Base-by-base conservation (phyloP, 2,329 filamentous ascomycete species). In the Claviceps digitariae region DNA sequence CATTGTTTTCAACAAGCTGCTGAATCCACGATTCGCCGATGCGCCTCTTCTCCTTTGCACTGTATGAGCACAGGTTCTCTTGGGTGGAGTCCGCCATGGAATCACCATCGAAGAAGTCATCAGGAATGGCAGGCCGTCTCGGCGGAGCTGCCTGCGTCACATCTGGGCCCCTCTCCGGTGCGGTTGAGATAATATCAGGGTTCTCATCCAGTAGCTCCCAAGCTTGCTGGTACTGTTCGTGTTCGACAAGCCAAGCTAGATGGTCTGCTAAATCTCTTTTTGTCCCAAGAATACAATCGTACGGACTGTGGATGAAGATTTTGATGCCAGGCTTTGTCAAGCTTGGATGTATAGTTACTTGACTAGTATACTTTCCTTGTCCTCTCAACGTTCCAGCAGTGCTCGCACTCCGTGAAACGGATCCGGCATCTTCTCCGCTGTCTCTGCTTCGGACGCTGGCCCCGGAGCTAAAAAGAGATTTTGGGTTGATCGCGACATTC, bases 11-110 rank as follows among this genome's bases (percentile, higher is more conserved):
- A 36, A 95, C 79, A 36, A 97, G 77, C 61, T 95, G 87, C 56
- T 90, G 83, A 36, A 98, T 77, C 93, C 93, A 98, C 5, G 94
- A 75, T 63, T 97, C 93, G 23, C 93, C 93, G 54, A 98, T 87
- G 2, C 88, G 80, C 36, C 86, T 79, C 68, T 96, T 98, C 65
- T 98, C 91, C 59, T 85, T 88, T 57, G 93, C 87, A 0, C 84
- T 81, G 0, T 82, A 78, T 0, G 84, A 84, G 58, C 83, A 79
- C 43, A 78, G 73, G 38, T 72, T 67, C 52, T 71, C 75, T 44
- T 74, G 74, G n/a, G 76, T 76, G 0, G 81, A 81, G 46, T 84
- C 81, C 1, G 82, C 76, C 1, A 66, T 54, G 17, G 68, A 70
- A 41, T 69, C 68, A 51, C 91, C 87, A 56, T 94, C 88, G 60